phyloP scores from a whole-genome alignment of 805 yeast species.

The Naumovozyma castellii region DNA sequence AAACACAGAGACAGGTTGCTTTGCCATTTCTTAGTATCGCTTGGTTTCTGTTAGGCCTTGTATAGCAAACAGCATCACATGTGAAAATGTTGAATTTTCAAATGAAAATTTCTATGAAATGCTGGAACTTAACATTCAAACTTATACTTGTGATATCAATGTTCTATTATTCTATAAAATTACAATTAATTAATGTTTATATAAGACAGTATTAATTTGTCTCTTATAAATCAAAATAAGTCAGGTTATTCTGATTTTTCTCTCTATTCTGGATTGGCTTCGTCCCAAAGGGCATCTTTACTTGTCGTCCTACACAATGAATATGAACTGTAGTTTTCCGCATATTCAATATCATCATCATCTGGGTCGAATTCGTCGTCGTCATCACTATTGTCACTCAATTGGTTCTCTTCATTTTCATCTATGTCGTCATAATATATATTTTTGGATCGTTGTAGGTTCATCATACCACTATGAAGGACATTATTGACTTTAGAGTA shows the following conservation, averaged over 20 bases:
- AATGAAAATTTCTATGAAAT: too few species aligned
- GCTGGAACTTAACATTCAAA: not conserved
- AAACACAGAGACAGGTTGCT: slow-evolving; percentile 14
- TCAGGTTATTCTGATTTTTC: not conserved
- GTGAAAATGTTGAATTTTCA: not conserved
- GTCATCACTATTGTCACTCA: slow-evolving; percentile 9
- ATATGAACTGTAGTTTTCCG: slow-evolving; percentile 29
- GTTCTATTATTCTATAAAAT: not conserved
- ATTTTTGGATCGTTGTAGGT: slow-evolving; percentile 14
- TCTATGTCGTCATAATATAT: slow-evolving; percentile 11
- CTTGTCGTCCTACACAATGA: slow-evolving; percentile 27
- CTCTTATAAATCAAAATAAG: not conserved
- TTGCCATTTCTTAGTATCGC: slow-evolving; percentile 10
- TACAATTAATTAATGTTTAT: not conserved
- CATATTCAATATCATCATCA: slow-evolving; percentile 16
- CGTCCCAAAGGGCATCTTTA: slow-evolving; percentile 27
- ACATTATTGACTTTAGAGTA: slow-evolving; percentile 56
- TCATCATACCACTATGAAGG: slow-evolving; percentile 36
- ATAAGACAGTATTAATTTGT: not conserved
- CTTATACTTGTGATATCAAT: not conserved
- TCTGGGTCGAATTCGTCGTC: slow-evolving; percentile 13
- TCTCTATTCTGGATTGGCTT: slow-evolving; percentile 20
- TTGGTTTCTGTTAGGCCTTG: not conserved
- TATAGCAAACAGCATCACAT: not conserved
- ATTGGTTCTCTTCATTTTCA: slow-evolving; percentile 13